A percentile compares a stretch with the other conserved stretches of the same genome.
Conservation (phyloP, 305 asterid species). For the Rubia balearica region DNA sequence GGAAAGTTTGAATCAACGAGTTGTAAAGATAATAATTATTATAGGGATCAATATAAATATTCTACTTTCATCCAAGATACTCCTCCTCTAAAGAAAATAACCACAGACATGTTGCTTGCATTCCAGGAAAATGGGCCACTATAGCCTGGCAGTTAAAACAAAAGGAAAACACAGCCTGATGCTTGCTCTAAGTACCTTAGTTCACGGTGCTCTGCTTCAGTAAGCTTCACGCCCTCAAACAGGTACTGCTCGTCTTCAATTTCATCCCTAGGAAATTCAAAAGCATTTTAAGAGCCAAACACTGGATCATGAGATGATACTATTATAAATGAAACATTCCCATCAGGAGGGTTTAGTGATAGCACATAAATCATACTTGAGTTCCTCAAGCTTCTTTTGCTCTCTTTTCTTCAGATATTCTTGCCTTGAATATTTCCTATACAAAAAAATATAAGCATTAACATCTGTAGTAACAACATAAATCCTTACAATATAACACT, state of each 20-base stretch:
- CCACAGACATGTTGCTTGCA: neutral
- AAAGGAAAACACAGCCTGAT: neutral
- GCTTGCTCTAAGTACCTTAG: slow-evolving; percentile 24
- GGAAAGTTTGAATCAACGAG: neutral
- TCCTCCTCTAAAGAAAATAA: neutral
- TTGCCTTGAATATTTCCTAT: slow-evolving; percentile 73
- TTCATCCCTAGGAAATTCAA: slow-evolving; percentile 42
- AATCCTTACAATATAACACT: neutral
- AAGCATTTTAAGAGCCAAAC: neutral
- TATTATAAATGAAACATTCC: neutral
- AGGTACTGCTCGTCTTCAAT: slow-evolving; percentile 79
- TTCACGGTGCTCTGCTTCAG: slow-evolving; percentile 62
- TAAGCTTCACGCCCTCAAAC: slow-evolving; percentile 60
- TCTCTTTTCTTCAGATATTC: slow-evolving; percentile 87
- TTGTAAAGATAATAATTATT: neutral
- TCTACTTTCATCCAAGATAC: neutral
- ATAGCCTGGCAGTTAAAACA: neutral
- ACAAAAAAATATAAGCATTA: slow-evolving; percentile 1
- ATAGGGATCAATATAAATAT: neutral
- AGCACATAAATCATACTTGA: slow-evolving; percentile 22
- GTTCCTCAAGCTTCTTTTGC: slow-evolving; percentile 77
- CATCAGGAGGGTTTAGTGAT: slow-evolving; percentile 1
- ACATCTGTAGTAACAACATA: neutral
- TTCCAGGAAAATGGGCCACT: neutral
- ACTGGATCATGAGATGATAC: neutral